These are phyloP conservation scores for Exophiala sp. DNA, from an alignment of 2,329 filamentous ascomycete genomes.

Conservation along the genomic window DNA sequence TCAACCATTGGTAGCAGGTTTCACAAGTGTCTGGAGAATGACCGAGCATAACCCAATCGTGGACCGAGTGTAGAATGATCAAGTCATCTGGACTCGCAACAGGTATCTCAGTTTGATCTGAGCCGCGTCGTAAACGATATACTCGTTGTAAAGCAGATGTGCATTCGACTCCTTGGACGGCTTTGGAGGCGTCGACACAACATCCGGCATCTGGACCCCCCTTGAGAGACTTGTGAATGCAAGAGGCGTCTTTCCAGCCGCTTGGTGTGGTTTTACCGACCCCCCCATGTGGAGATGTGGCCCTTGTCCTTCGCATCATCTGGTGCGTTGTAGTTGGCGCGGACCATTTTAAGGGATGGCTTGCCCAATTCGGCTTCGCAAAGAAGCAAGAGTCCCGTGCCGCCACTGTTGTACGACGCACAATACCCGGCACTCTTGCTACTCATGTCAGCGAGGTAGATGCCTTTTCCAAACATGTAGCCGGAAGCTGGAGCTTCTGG, in stretches of 20 bases:
- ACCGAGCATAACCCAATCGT: no score
- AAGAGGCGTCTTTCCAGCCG: slow-evolving; percentile 69
- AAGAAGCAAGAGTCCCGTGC: slow-evolving; percentile 67
- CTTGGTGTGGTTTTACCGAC: slow-evolving; percentile 59
- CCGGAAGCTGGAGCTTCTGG: slow-evolving; percentile 67
- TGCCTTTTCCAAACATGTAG: slow-evolving; percentile 87
- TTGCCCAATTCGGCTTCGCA: slow-evolving; percentile 78
- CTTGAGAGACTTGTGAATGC: slow-evolving; percentile 57
- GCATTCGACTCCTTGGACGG: slow-evolving; percentile 13
- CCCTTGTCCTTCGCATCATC: slow-evolving; percentile 56
- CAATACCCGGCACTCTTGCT: slow-evolving; percentile 81
- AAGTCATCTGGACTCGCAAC: slow-evolving; percentile 38
- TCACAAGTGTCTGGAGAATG: no score
- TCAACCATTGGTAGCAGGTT: no score
- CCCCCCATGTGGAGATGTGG: slow-evolving; percentile 63
- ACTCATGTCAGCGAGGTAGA: slow-evolving; percentile 80
- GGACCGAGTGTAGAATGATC: background rate
- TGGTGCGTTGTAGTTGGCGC: slow-evolving; percentile 57
- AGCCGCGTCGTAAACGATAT: slow-evolving; percentile 46
- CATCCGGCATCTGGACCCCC: slow-evolving; percentile 58
- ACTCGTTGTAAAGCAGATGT: slow-evolving; percentile 39
- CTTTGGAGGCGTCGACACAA: slow-evolving; percentile 13
- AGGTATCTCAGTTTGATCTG: slow-evolving; percentile 45
- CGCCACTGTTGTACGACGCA: slow-evolving; percentile 54
- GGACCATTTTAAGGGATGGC: slow-evolving; percentile 60